Conservation (phyloP, 2,329 filamentous ascomycete species). For the Aspergillus unguis region DNA sequence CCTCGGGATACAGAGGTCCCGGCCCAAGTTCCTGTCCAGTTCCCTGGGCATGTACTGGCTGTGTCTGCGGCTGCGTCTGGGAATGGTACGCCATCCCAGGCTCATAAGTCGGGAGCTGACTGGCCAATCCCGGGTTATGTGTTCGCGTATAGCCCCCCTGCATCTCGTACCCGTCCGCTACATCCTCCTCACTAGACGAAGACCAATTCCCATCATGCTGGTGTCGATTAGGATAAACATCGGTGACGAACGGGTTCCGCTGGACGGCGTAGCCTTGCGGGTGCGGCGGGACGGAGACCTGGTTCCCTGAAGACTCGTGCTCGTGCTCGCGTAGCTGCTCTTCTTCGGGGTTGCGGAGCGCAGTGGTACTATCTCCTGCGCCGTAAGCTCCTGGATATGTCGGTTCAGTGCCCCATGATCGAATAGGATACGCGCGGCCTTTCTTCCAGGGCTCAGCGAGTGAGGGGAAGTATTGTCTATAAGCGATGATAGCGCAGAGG, state of each 20-base stretch:
- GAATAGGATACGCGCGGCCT: slow-evolving; percentile 57
- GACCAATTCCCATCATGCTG: slow-evolving; percentile 36
- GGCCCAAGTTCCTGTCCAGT: not conserved
- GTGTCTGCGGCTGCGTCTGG: slow-evolving; percentile 8
- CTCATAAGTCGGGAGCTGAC: slow-evolving; percentile 23
- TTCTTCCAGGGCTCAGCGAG: slow-evolving; percentile 55
- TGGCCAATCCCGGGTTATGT: slow-evolving; percentile 22
- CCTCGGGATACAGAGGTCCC: not conserved
- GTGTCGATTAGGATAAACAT: slow-evolving; percentile 21
- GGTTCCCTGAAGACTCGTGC: slow-evolving; percentile 6
- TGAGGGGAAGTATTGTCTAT: slow-evolving; percentile 59
- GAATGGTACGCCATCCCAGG: slow-evolving; percentile 29
- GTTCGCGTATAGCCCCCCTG: slow-evolving; percentile 27
- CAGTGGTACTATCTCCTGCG: slow-evolving; percentile 20
- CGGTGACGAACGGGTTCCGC: too few species aligned
- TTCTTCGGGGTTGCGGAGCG: slow-evolving; percentile 33
- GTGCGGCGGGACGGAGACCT: not conserved
- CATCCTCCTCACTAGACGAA: slow-evolving; percentile 38
- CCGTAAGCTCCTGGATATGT: slow-evolving; percentile 35
- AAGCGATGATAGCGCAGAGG: slow-evolving; percentile 51
- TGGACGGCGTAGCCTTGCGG: too few species aligned
- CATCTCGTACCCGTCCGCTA: slow-evolving; percentile 38
- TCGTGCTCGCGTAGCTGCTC: slow-evolving; percentile 23
- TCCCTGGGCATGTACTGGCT: too few species aligned
- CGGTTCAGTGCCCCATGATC: slow-evolving; percentile 54